A percentile compares a stretch with the other conserved stretches of the same genome.
phyloP scores from a whole-genome alignment of 306 rosid genomes.

The Spatholobus suberectus region DNA sequence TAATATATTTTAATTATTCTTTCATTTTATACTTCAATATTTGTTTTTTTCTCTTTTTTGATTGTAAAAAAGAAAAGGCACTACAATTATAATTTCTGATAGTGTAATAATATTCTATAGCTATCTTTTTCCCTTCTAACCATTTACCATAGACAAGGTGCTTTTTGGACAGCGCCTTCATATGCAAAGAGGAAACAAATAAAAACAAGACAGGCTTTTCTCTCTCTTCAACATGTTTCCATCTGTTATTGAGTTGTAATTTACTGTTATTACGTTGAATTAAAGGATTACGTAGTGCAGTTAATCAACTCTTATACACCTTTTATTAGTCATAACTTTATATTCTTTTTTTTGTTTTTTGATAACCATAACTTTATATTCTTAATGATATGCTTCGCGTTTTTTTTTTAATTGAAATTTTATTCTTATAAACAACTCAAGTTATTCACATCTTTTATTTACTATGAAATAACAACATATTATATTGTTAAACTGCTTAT shows the following conservation, averaged over 20 bases:
- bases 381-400: background rate
- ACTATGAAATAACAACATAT: background rate
- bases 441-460: background rate
- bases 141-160: slow-evolving; percentile 38
- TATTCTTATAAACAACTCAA: background rate
- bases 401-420: background rate
- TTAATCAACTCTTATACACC: slow-evolving; percentile 9
- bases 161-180: slow-evolving; percentile 46
- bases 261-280: slow-evolving; percentile 34
- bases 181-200: slow-evolving; percentile 41
- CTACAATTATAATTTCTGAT: background rate
- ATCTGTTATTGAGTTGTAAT: slow-evolving; percentile 39
- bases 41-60: background rate
- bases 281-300: slow-evolving; percentile 32
- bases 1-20: background rate
- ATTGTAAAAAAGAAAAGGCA: background rate
- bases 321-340: background rate
- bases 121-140: slow-evolving; percentile 32
- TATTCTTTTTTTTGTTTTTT: no score
- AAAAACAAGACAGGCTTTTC: slow-evolving; percentile 43
- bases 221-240: slow-evolving; percentile 49
- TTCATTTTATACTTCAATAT: background rate
- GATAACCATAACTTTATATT: background rate
- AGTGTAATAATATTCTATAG: slow-evolving; percentile 38
- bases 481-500: no score